Evolutionary conservation across 805 yeast genomes (phyloP).

Genomic region (Kodamaea kaohsiungensis): DNA sequence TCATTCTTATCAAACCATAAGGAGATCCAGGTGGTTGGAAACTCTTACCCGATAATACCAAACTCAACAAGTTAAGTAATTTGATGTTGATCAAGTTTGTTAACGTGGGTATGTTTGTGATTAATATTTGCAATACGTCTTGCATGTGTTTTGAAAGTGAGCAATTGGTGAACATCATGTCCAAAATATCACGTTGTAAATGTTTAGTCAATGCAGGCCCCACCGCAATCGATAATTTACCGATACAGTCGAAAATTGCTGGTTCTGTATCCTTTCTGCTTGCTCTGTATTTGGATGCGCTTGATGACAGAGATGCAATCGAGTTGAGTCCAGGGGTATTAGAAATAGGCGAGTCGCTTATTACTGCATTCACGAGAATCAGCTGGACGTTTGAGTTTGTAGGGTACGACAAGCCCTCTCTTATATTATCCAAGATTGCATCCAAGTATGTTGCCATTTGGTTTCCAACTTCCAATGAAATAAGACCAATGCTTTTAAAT

Average conservation of each 20-base stretch:
- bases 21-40: slow-evolving; percentile 89
- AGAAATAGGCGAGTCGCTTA: slow-evolving; percentile 21
- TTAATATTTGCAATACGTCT: slow-evolving; percentile 66
- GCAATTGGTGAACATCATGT: slow-evolving; percentile 70
- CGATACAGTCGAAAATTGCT: slow-evolving; percentile 85
- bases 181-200: slow-evolving; percentile 76
- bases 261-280: slow-evolving; percentile 74
- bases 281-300: slow-evolving; percentile 54
- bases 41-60: slow-evolving; percentile 75
- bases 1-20: slow-evolving; percentile 58
- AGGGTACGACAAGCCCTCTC: slow-evolving; percentile 65
- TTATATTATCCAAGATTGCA: slow-evolving; percentile 77
- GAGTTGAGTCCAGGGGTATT: slow-evolving; percentile 22
- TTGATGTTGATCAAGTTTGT: slow-evolving; percentile 71
- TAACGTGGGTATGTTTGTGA: slow-evolving; percentile 75
- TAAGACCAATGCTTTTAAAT: slow-evolving; percentile 78
- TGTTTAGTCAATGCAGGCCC: slow-evolving; percentile 94
- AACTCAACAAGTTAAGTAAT: slow-evolving; percentile 68
- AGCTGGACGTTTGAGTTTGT: slow-evolving; percentile 39
- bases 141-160: slow-evolving; percentile 84
- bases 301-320: slow-evolving; percentile 26
- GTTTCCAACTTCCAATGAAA: slow-evolving; percentile 76
- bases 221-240: slow-evolving; percentile 82
- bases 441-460: slow-evolving; percentile 87
- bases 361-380: slow-evolving; percentile 41